Conservation (phyloP, 192 early-diverging fungal species). For the Paraglomus brasilianum region DNA sequence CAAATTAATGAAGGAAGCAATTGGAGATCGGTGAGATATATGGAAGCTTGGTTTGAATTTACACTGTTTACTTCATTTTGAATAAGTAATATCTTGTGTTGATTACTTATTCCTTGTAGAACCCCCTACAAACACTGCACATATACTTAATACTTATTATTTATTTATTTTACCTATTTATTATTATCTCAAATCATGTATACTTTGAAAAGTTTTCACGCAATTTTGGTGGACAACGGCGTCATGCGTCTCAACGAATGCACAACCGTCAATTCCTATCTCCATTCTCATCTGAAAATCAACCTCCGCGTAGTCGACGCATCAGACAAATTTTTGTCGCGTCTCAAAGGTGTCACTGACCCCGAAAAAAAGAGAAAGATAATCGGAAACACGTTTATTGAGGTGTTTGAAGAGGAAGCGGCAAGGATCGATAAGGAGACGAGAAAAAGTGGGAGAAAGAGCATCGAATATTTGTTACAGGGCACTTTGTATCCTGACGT, state of each 20-base stretch:
- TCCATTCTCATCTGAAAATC: constrained; percentile 90
- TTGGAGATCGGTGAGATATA: constrained; percentile 75
- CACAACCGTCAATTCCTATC: constrained; percentile 74
- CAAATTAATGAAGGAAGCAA: constrained; percentile 94
- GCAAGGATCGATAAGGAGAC: constrained; percentile 78
- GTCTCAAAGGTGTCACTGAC: constrained; percentile 89
- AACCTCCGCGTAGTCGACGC: constrained; percentile 94
- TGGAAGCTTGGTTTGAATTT: not conserved
- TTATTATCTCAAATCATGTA: not conserved
- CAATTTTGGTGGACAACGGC: constrained; percentile 96
- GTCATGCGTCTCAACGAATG: constrained; percentile 99
- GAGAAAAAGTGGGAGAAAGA: constrained; percentile 67
- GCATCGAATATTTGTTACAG: constrained; percentile 94
- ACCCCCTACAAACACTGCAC: too few relatives aligned
- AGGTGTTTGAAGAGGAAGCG: constrained; percentile 96
- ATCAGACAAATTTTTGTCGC: constrained; percentile 76
- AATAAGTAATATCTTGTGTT: constrained; percentile 5
- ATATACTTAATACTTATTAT: too few relatives aligned
- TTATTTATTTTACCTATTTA: not conserved
- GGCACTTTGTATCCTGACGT: constrained; percentile 99
- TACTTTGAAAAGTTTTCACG: constrained; percentile 70
- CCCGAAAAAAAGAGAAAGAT: constrained; percentile 99
- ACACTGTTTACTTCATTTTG: not conserved
- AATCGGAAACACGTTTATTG: constrained; percentile 98
- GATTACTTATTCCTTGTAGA: not conserved